Conservation (phyloP, 169 alveolate species). For the Plasmodium billcollinsi region DNA sequence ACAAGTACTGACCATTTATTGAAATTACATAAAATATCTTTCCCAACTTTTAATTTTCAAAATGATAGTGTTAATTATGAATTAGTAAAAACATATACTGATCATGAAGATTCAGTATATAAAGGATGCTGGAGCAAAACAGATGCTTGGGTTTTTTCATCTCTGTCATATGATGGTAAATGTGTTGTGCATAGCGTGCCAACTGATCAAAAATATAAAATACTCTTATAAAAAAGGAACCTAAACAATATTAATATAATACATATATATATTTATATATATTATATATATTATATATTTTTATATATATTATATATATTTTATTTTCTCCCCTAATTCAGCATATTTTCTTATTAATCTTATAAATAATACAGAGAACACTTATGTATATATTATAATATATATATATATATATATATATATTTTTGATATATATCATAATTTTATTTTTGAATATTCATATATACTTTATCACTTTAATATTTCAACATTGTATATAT, state of each 20-base stretch:
- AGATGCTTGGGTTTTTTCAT: constrained; percentile 93
- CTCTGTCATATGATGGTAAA: constrained; percentile 89
- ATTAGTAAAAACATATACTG: constrained; percentile 78
- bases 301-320: neutral
- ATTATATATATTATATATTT: neutral
- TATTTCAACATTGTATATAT: no score
- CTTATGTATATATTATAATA: no score
- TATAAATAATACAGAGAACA: no score
- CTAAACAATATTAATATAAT: neutral
- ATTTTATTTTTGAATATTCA: no score
- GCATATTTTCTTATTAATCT: no score
- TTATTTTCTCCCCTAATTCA: no score
- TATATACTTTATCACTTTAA: no score
- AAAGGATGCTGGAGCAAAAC: constrained; percentile 88
- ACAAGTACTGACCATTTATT: constrained; percentile 90
- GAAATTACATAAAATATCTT: constrained; percentile 80
- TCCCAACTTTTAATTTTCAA: constrained; percentile 66
- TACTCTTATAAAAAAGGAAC: constrained; percentile 80
- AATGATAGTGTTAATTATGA: constrained; percentile 67
- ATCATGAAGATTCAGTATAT: constrained; percentile 89
- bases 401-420: no score
- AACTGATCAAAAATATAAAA: constrained; percentile 87
- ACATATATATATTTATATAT: neutral
- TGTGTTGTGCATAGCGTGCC: constrained; percentile 89
- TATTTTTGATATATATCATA: no score